These are phyloP conservation scores for Trametes cinnabarina DNA, from an alignment of 768 basidiomycete genomes.

Conservation along the genomic window DNA sequence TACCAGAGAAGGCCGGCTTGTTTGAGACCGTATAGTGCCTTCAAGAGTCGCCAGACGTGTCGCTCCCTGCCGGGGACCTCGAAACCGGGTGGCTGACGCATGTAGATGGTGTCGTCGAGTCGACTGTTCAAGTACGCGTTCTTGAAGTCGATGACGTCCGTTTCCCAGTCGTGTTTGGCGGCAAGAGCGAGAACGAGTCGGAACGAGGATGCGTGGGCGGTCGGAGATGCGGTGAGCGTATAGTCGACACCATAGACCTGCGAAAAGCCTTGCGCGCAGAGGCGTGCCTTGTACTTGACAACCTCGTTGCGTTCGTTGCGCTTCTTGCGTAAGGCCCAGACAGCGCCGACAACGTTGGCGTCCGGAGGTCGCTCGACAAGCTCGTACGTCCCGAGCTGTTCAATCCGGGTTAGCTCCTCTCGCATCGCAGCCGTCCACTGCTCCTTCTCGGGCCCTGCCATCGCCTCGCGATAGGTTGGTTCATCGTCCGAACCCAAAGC, in stretches of 20 bases:
- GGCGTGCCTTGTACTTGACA: constrained; percentile 21
- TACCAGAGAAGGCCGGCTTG: constrained; percentile 27
- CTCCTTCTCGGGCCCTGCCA: not conserved
- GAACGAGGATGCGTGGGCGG: constrained; percentile 27
- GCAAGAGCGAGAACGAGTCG: constrained; percentile 28
- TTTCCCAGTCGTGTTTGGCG: constrained; percentile 23
- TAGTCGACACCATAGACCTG: constrained; percentile 32
- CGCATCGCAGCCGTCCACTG: constrained; percentile 8
- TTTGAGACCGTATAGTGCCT: constrained; percentile 31
- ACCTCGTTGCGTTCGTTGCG: constrained; percentile 20
- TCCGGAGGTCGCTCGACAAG: constrained; percentile 3
- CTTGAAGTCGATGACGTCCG: constrained; percentile 36
- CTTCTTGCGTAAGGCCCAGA: constrained; percentile 31
- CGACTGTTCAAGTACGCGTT: constrained; percentile 29
- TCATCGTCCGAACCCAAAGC: not conserved
- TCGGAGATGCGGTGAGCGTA: constrained; percentile 29
- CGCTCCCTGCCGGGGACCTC: constrained; percentile 6
- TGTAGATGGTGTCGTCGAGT: constrained; percentile 18
- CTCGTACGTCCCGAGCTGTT: constrained; percentile 1
- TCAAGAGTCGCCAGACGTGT: constrained; percentile 16
- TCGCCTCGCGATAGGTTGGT: not conserved
- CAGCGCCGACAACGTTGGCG: constrained; percentile 11
- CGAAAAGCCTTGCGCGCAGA: constrained; percentile 33
- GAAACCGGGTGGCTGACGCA: constrained; percentile 3
- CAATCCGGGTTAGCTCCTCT: constrained; percentile 12